Base-by-base conservation (phyloP, 2,329 filamentous ascomycete genomes). In the Colletotrichum cereale region DNA sequence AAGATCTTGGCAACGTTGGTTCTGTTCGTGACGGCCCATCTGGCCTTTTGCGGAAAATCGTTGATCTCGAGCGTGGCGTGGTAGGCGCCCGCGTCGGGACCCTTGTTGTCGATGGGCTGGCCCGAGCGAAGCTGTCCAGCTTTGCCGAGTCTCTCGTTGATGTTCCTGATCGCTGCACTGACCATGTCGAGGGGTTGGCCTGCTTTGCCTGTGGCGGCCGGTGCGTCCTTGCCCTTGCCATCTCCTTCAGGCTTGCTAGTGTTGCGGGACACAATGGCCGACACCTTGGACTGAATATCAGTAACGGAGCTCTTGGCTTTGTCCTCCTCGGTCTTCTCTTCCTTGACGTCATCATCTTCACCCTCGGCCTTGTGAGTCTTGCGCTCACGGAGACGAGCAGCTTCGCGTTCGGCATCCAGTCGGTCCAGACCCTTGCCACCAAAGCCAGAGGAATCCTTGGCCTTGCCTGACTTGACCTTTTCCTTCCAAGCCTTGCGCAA, bases 1-100 rank as follows among this genome's bases (percentile, higher is more conserved):
- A 99, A 88, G 76, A 99, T 98, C 86, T 98, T 99, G 76, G 96
- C 95, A 68, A 99, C 96, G 78, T 99, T 99, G 44, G 96, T 98
- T 75, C 96, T 91, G 81, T 99, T 99, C 48, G 96, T 99, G 84
- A 99, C 96, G 14, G 95, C 96, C 96, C 96, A 99, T 76, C 96
- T 90, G 74, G 96, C 96, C 86, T 98, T 98, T 81, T 99, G 96
- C 42, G 96, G 96, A 82, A 98, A 98, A 83, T 99, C 96, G 82
- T 99, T 99, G 89, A 99, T 99, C 82, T 98, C 96, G 73, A 99
- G 87, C 5, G 96, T 98, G 21, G 96, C 95, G 81, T 99, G 96
- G 87, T 95, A 99, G 0, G 95, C 95, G 62, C 96, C 96, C 3
- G 96, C 96, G 81, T 99, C 96, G 0, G 96, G 96, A 1, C 96